Conservation (phyloP, 2,329 filamentous ascomycete species). For the Botrytis sinoallii region DNA sequence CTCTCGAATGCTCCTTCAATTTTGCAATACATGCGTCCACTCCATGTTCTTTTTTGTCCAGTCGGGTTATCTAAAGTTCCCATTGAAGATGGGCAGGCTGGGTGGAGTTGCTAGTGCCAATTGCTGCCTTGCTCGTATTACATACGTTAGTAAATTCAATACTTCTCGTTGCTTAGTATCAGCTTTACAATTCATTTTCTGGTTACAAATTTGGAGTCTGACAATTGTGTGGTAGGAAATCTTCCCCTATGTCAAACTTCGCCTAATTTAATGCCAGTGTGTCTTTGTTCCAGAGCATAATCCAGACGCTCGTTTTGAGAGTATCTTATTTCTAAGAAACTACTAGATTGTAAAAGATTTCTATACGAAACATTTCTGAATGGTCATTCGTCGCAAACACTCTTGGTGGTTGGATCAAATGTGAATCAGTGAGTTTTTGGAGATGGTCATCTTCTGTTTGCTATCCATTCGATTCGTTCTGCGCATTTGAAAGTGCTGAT, state of each 20-base stretch:
- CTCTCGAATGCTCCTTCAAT: neutral
- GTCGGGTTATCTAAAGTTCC: neutral
- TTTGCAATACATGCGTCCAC: neutral
- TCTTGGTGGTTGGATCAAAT: neutral
- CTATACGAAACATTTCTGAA: neutral
- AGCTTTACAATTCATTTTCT: neutral
- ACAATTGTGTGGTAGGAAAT: neutral
- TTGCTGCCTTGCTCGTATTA: neutral
- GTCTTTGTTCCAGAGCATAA: neutral
- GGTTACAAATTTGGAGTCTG: neutral
- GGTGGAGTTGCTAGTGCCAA: neutral
- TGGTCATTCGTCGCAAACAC: neutral
- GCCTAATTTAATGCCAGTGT: neutral
- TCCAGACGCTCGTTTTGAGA: neutral
- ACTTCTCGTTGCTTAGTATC: neutral
- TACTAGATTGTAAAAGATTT: neutral
- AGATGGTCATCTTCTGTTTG: neutral
- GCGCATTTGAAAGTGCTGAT: neutral
- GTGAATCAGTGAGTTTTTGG: neutral
- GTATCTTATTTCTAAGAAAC: neutral
- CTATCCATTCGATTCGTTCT: neutral
- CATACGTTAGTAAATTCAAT: neutral
- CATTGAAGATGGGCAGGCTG: neutral
- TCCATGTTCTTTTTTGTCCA: neutral
- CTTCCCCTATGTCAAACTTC: neutral